Base-by-base conservation (phyloP, 768 basidiomycete genomes). In the Leccinum variicolor region DNA sequence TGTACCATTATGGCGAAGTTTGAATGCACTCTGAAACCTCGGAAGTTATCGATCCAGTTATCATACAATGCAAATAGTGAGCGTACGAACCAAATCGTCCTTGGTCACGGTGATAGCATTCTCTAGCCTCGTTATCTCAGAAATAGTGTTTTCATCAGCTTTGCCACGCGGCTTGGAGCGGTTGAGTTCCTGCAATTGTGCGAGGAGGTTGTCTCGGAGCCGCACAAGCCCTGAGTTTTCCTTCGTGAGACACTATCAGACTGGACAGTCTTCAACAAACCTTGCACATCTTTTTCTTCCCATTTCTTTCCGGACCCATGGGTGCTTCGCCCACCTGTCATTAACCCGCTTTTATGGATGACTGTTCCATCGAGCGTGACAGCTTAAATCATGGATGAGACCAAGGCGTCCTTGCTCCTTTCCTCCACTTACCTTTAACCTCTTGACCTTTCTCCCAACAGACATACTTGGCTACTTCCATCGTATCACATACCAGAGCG, bases 361-460 rank as follows among this genome's bases (percentile, higher is more conserved):
- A 99, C 78, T 3, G 95, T 98, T 1, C 97, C 97, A 46, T 98
- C 95, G 45, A 99, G 77, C 1, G 97, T 97, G 21, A 99, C 97
- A 58, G 95, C 97, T 95, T 56, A 43, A 56, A 47, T 28, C 13
- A 33, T 2, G 7, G 28, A 26, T 56, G 17, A 57, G 34, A 7
- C n/a, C n/a, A 54, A 19, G 6, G 23, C 6, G 21, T 54, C 33
- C 48, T 53, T 34, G 6, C 13, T 29, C 43, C 79, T 50, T 55
- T 92, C 92, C 89, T 79, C 34, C 6, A 33, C 82, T 34, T 57
- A 95, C 96, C 93, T 81, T 99, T 99, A 41, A 99, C 92, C 63
- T 98, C 95, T 69, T 97, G 93, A 0, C 88, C 88, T 73, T 92
- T 94, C 65, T 96, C 94, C 74, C 94, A 99, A 64, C 90, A 92